Evolutionary conservation across 2,329 filamentous ascomycete genomes (phyloP).

Genomic region (Diatrype stigma): DNA sequence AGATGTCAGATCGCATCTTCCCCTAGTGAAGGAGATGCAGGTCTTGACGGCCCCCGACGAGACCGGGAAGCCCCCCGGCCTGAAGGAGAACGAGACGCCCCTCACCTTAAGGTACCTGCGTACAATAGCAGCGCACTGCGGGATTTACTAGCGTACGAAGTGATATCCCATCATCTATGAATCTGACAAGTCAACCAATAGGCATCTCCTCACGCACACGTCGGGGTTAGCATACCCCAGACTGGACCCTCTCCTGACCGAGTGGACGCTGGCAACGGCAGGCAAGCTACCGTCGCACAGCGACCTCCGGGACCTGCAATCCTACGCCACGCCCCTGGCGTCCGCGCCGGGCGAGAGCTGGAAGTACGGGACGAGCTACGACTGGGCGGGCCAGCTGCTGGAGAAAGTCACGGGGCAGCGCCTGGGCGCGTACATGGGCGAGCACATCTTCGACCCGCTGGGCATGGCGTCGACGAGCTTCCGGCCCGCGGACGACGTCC

Average conservation of each 20-base stretch:
- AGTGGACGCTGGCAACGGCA: slow-evolving; percentile 36
- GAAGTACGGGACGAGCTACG: slow-evolving; percentile 42
- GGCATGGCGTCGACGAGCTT: slow-evolving; percentile 35
- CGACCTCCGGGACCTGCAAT: slow-evolving; percentile 30
- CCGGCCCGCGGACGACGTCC: slow-evolving; percentile 24
- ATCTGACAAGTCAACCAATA: background rate
- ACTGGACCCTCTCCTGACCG: slow-evolving; percentile 32
- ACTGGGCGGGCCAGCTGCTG: slow-evolving; percentile 45
- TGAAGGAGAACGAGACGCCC: slow-evolving; percentile 31
- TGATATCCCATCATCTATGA: background rate
- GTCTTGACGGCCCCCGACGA: slow-evolving; percentile 34
- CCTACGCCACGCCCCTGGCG: slow-evolving; percentile 38
- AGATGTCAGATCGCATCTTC: slow-evolving; percentile 30
- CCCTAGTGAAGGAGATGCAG: slow-evolving; percentile 29
- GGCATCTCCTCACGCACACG: slow-evolving; percentile 45
- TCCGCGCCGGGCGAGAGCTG: slow-evolving; percentile 44
- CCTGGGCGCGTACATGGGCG: slow-evolving; percentile 30
- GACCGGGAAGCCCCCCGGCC: slow-evolving; percentile 28
- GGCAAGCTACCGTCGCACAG: too few relatives aligned
- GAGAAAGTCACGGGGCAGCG: slow-evolving; percentile 33
- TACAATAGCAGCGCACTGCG: too few relatives aligned
- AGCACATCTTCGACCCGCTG: slow-evolving; percentile 33
- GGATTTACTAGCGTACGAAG: too few relatives aligned
- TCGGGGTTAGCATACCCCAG: slow-evolving; percentile 42
- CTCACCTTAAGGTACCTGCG: slow-evolving; percentile 33